Conservation (phyloP, 192 early-diverging fungal genomes). For the Coemansia aciculifera region DNA sequence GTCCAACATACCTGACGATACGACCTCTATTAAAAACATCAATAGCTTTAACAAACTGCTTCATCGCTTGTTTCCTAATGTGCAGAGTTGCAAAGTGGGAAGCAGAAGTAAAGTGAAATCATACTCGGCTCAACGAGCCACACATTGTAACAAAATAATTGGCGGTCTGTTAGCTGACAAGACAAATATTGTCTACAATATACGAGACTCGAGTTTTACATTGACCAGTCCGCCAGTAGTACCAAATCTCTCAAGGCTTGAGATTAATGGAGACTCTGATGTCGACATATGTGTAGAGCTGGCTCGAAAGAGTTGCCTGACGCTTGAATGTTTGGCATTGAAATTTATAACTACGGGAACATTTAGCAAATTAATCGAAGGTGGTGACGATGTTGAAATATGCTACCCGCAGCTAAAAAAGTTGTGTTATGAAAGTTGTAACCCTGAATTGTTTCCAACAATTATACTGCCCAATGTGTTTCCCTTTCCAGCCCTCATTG, state of each 20-base stretch:
- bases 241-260: not conserved
- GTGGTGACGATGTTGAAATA: not conserved
- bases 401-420: not conserved
- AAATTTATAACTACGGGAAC: not conserved
- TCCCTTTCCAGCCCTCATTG: not conserved
- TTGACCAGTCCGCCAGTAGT: not conserved
- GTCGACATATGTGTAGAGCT: not conserved
- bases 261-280: not conserved
- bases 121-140: not conserved
- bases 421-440: not conserved
- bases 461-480: not conserved
- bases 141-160: not conserved
- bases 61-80: not conserved
- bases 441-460: not conserved
- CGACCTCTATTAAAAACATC: not conserved
- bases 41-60: not conserved
- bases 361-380: not conserved
- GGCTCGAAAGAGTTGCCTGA: not conserved
- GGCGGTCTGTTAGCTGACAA: not conserved
- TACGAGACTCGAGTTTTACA: not conserved
- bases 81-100: not conserved
- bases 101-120: not conserved
- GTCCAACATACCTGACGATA: not conserved
- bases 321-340: not conserved
- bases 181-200: not conserved